Base-by-base conservation (phyloP, 306 rosid species). In the Rosa chinensis region DNA sequence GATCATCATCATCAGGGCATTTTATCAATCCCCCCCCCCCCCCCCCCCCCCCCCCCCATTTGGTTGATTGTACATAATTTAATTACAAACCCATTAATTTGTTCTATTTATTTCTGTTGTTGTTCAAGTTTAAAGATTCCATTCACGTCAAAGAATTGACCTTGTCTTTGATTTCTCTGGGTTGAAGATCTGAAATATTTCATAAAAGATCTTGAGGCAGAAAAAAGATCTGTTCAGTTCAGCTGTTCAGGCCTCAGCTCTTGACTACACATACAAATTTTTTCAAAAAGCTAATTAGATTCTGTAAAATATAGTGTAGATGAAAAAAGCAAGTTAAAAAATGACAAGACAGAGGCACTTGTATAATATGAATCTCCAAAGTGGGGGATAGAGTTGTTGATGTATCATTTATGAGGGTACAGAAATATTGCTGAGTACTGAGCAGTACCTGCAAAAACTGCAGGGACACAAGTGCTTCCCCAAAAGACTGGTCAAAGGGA, bases 401-500 rank as follows among this genome's bases (percentile, higher is more conserved):
- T 66, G 71, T 66, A 39, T 66, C 71, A 66, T 66, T 66, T 66
- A 66, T 2, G 47, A 66, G 14, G 71, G 71, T 66, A 25, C 73
- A 56, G 66, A 79, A 48, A 77, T n/a, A n/a, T 43, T 42, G 73
- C 73, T 69, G 73, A 55, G 49, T 25, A 23, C 69, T 58, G 76
- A 74, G 81, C 69, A 40, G 71, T 67, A 74, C 69, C 71, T 70
- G 81, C 55, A 42, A 35, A 80, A 69, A 59, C 43, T 35, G 28
- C 74, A 72, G 21, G 72, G 63, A 77, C 71, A 72, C 71, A 77
- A 82, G 80, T 72, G 75, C 78, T 50, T 53, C 74, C 72, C 85
- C 78, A 74, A 66, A 78, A 82, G 88, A 81, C 88, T 76, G 79
- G 88, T 85, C 88, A 85, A 81, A 62, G 81, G 81, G 87, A 84